A percentile compares a stretch with the other conserved stretches of the same genome.
Evolutionary conservation across 306 rosid species (phyloP).

Genomic region (Betula pendula): DNA sequence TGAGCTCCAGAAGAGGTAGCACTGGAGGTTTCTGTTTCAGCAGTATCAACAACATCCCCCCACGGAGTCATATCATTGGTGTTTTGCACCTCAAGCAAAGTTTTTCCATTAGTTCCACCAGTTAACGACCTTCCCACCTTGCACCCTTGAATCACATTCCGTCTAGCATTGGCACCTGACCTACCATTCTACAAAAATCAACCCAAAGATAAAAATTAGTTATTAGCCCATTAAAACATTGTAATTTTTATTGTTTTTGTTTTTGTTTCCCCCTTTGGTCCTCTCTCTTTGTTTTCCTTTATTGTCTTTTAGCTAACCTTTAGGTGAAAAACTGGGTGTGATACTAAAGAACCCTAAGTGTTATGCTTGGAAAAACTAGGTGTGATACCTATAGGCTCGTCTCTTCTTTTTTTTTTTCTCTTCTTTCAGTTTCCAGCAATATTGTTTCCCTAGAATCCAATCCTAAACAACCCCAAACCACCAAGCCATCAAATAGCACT

Average conservation of each 20-base stretch:
- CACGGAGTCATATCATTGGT: conserved; percentile 27
- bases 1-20: conserved; percentile 18
- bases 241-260: not conserved
- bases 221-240: conserved; percentile 21
- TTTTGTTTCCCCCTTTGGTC: not conserved
- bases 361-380: no score
- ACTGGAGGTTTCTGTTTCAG: conserved; percentile 34
- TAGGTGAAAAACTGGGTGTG: no score
- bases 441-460: no score
- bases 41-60: conserved; percentile 28
- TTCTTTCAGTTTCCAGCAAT: no score
- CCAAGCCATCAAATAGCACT: no score
- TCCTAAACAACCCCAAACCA: no score
- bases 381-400: no score
- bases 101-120: conserved; percentile 26
- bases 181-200: conserved; percentile 51
- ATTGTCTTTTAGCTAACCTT: no score
- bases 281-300: not conserved
- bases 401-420: no score
- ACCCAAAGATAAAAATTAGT: conserved; percentile 28
- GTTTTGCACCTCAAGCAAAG: conserved; percentile 43
- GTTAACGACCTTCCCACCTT: conserved; percentile 25
- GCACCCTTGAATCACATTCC: conserved; percentile 42
- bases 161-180: conserved; percentile 37
- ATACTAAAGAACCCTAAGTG: no score